phyloP scores from a whole-genome alignment of 2,329 filamentous ascomycete genomes.

The Phialophora chinensis region DNA sequence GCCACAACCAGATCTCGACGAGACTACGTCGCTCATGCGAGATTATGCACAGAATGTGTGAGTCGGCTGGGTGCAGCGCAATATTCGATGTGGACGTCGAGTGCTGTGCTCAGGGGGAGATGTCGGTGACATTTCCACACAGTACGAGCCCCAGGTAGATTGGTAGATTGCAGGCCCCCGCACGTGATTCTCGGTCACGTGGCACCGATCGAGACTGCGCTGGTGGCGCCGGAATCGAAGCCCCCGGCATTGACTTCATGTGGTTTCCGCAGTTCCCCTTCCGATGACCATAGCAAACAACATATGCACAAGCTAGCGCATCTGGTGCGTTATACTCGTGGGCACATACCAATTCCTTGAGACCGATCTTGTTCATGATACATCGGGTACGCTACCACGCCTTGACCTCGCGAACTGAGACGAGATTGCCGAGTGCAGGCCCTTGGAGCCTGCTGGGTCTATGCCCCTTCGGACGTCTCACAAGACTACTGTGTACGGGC shows the following conservation, averaged over 20 bases:
- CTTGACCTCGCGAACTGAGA: background rate
- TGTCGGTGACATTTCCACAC: background rate
- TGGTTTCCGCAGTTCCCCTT: background rate
- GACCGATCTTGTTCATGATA: background rate
- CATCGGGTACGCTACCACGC: background rate
- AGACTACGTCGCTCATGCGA: constrained; percentile 1
- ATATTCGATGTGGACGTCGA: constrained; percentile 5
- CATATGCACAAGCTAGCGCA: background rate
- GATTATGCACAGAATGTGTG: background rate
- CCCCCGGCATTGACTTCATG: background rate
- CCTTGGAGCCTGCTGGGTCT: constrained; percentile 6
- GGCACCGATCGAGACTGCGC: background rate
- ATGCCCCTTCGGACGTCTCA: constrained; percentile 19
- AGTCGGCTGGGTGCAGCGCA: constrained; percentile 20
- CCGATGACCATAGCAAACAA: background rate
- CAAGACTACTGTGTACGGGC: constrained; percentile 4
- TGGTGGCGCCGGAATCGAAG: background rate
- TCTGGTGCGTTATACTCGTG: background rate
- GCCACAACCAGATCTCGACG: constrained; percentile 14
- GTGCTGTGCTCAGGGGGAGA: constrained; percentile 24
- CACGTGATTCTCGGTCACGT: background rate
- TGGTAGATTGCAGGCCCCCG: background rate
- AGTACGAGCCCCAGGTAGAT: background rate
- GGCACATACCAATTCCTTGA: background rate
- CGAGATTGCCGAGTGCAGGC: background rate